Conservation (phyloP, 179 eudicot genomes). For the Beta lomatogona region DNA sequence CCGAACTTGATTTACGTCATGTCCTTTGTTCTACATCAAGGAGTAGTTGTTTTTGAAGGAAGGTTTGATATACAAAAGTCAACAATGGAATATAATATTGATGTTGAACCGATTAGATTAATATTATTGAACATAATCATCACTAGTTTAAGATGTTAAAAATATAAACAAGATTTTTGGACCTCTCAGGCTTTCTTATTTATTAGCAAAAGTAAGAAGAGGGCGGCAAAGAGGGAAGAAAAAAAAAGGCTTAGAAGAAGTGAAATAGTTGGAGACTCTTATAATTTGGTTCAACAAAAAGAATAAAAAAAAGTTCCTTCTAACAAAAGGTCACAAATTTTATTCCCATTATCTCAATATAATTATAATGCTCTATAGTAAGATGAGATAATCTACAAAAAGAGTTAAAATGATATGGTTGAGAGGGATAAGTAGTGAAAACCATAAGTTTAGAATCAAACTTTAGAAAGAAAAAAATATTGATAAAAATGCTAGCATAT, state of each 20-base stretch:
- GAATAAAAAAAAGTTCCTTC: too few relatives aligned
- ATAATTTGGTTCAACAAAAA: too few relatives aligned
- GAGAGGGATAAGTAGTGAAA: too few relatives aligned
- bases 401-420: too few relatives aligned
- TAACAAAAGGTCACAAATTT: too few relatives aligned
- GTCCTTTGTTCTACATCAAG: not conserved
- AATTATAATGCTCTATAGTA: too few relatives aligned
- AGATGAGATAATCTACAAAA: too few relatives aligned
- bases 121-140: constrained; percentile 3
- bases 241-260: not conserved
- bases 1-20: not conserved
- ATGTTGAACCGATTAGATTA: not conserved
- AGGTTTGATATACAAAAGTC: not conserved
- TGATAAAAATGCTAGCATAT: too few relatives aligned
- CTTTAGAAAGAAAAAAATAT: too few relatives aligned
- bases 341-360: too few relatives aligned
- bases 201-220: not conserved
- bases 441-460: too few relatives aligned
- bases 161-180: constrained; percentile 8
- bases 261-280: constrained; percentile 1
- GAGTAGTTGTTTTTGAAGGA: not conserved
- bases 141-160: not conserved
- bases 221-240: not conserved
- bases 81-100: not conserved
- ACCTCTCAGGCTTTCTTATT: constrained; percentile 14